phyloP scores from a whole-genome alignment of 805 yeast genomes.

The Clavispora fructus region DNA sequence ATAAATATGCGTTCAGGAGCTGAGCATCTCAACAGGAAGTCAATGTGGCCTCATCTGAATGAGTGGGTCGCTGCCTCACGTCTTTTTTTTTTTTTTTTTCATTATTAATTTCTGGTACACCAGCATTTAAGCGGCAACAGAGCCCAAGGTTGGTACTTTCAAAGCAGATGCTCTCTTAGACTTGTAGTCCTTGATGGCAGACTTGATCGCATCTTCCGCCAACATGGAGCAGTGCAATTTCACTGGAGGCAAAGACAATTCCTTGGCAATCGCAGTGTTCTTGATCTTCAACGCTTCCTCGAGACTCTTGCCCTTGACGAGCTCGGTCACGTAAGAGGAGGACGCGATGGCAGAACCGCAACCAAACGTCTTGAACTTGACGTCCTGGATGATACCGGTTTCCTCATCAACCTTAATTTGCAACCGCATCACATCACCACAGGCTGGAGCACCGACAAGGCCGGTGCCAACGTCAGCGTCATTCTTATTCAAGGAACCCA shows the following conservation, averaged over 20 bases:
- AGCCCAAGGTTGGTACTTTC: conserved; percentile 54
- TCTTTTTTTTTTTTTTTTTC: background rate
- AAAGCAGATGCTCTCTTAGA: conserved; percentile 55
- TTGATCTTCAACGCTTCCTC: conserved; percentile 92
- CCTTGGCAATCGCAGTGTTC: conserved; percentile 92
- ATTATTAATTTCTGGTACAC: too few relatives aligned
- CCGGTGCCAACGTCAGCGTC: conserved; percentile 87
- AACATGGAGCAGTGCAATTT: conserved; percentile 97
- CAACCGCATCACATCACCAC: conserved; percentile 98
- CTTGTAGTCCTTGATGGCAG: conserved; percentile 92
- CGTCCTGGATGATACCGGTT: conserved; percentile 89
- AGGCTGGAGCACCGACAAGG: conserved; percentile 97
- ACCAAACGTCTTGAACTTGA: conserved; percentile 97
- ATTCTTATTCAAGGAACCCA: conserved; percentile 83
- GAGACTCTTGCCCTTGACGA: conserved; percentile 88
- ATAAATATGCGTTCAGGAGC: background rate
- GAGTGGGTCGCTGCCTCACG: background rate
- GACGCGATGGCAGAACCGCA: conserved; percentile 98
- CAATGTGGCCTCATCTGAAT: background rate
- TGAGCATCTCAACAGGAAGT: background rate
- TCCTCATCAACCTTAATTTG: conserved; percentile 90
- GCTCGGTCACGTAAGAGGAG: conserved; percentile 89
- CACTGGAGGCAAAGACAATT: conserved; percentile 92
- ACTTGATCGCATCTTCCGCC: conserved; percentile 97
- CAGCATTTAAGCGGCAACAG: conserved; percentile 14